Evolutionary conservation across 495 filamentous ascomycete species (phyloP).

Genomic region (Pseudevernia furfuracea): DNA sequence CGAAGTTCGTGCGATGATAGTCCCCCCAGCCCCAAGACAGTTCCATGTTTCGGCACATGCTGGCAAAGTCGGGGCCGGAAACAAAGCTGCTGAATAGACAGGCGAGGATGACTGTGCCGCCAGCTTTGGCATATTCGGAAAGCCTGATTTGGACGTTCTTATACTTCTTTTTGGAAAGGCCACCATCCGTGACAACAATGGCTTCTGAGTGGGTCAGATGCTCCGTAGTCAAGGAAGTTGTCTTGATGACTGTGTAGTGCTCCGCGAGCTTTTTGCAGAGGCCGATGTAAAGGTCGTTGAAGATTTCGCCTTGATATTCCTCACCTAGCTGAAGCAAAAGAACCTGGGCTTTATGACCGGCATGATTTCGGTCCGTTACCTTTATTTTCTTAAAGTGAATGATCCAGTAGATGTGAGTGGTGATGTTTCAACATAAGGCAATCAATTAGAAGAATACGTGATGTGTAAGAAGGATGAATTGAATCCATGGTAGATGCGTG

Average conservation of each 20-base stretch:
- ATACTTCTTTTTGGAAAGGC: not conserved
- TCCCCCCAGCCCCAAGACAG: conserved; percentile 35
- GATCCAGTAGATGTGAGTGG: not conserved
- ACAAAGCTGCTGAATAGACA: conserved; percentile 31
- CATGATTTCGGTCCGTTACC: not conserved
- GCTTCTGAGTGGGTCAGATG: not conserved
- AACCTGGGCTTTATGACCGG: not conserved
- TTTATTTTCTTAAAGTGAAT: not conserved
- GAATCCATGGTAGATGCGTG: too few species aligned
- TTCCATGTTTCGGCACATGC: conserved; percentile 21
- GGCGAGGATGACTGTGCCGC: conserved; percentile 29
- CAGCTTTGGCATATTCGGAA: conserved; percentile 9
- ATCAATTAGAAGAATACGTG: too few species aligned
- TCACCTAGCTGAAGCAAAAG: conserved; percentile 1
- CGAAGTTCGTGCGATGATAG: conserved; percentile 32
- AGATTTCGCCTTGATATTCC: not conserved
- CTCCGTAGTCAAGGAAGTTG: not conserved
- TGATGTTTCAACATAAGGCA: too few species aligned
- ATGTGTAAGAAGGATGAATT: too few species aligned
- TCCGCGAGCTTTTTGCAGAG: not conserved
- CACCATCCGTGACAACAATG: conserved; percentile 9
- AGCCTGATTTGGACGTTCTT: conserved; percentile 12
- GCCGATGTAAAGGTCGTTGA: not conserved
- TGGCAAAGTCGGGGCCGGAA: not conserved
- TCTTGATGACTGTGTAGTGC: not conserved